Percentiles rank a stretch among this genome's conserved stretches.
phyloP scores from a whole-genome alignment of 2,329 filamentous ascomycete species.

The Colletotrichum falcatum region DNA sequence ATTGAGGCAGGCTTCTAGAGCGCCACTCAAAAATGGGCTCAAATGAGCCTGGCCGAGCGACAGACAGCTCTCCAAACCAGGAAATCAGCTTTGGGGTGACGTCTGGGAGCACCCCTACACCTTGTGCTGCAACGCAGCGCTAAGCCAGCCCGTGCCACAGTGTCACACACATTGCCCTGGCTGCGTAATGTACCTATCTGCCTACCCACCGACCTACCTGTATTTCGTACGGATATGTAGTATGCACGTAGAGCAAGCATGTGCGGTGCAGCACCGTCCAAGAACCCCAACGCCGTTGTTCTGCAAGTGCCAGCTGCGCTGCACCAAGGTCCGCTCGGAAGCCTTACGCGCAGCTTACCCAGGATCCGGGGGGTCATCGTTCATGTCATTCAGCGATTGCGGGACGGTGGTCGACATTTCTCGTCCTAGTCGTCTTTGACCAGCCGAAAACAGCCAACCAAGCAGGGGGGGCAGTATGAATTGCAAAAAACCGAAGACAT shows the following conservation, averaged over 20 bases:
- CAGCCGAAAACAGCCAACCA: constrained; percentile 32
- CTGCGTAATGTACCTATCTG: not conserved
- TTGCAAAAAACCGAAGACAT: constrained; percentile 19
- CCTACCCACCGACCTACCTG: too few species aligned
- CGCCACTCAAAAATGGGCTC: constrained; percentile 30
- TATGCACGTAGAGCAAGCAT: too few species aligned
- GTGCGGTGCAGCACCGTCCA: constrained; percentile 11
- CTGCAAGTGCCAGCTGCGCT: constrained; percentile 31
- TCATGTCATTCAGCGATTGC: not conserved
- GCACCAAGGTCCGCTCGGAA: constrained; percentile 33
- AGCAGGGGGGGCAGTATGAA: constrained; percentile 17
- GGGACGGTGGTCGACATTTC: constrained; percentile 6
- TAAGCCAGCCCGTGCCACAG: constrained; percentile 17
- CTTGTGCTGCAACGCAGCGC: constrained; percentile 12
- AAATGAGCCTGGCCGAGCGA: constrained; percentile 26
- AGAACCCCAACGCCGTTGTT: constrained; percentile 17
- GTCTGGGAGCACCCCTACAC: constrained; percentile 38
- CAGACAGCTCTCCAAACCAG: constrained; percentile 40
- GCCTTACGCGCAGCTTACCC: constrained; percentile 32
- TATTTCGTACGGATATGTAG: too few species aligned
- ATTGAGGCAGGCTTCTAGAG: constrained; percentile 41
- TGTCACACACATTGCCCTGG: constrained; percentile 22
- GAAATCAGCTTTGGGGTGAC: constrained; percentile 36
- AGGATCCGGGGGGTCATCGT: not conserved
- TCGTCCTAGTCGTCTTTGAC: constrained; percentile 7